Base-by-base conservation (phyloP, 768 basidiomycete species). In the Collybia mongolica region DNA sequence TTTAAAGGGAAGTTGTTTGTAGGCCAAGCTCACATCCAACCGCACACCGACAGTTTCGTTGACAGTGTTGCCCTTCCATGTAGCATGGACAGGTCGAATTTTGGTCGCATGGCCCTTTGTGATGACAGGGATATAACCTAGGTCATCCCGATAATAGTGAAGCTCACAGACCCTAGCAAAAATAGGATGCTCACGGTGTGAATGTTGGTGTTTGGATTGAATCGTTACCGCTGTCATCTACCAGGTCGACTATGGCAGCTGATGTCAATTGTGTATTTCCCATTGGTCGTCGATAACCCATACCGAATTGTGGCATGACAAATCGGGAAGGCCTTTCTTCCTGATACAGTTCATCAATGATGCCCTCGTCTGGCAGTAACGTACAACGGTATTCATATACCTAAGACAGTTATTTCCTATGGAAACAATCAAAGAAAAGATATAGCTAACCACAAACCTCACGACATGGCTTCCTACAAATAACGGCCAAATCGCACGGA, bases 401-500 rank as follows among this genome's bases (percentile, higher is more conserved):
- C 49, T 55, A 51, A 20, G 54, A 29, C 41, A 57, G 9, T 56
- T 59, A 1, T n/a, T 39, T 15, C 62, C 22, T 29, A 54, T 7
- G 56, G 38, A 28, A 59, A 58, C 39, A 63, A 52, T 14, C 51
- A 54, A 55, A 62, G 62, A 7, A 58, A 39, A 63, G 60, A 26
- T 0, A 19, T 35, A 14, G 6, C n/a, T 44, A 14, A 46, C 32
- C 56, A 29, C 53, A 9, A 14, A 76, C 81, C 64, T 82, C 71
- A 23, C 64, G 61, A 49, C 82, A 84, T 8, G 72, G 68, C 51
- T 70, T 76, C 9, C 72, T 67, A 41, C 75, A 76, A 24, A 83
- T 70, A 1, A 65, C 53, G 17, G 81, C 74, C 22, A 83, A 53
- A 53, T 79, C 68, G 52, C 83, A 84, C 0, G 81, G 80, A 15